These are phyloP conservation scores for Fabrea salina DNA, from an alignment of 169 alveolate species.

Conservation along the genomic window DNA sequence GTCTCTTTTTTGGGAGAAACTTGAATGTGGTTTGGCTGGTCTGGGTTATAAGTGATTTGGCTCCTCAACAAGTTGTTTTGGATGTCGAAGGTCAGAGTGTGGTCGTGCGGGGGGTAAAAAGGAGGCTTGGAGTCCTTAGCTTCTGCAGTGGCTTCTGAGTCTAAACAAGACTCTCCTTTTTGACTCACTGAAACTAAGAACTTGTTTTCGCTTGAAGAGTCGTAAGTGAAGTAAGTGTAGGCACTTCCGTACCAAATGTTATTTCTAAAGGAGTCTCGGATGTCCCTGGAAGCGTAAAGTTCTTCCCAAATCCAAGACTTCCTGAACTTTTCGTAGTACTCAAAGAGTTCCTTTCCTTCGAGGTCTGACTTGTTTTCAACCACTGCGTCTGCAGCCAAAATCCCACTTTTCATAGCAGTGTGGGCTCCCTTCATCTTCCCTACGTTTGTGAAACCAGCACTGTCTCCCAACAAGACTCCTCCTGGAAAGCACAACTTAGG, in stretches of 20 bases:
- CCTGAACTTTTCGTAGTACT: neutral
- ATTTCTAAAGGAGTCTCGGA: neutral
- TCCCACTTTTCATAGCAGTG: constrained; percentile 85
- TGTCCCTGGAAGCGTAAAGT: neutral
- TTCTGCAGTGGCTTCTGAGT: neutral
- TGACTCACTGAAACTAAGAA: neutral
- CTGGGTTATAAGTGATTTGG: neutral
- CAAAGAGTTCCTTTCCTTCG: neutral
- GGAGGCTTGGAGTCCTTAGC: neutral
- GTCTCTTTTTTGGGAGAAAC: neutral
- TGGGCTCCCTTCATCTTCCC: constrained; percentile 85
- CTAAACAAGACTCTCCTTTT: neutral
- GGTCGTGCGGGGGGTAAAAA: neutral
- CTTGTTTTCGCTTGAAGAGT: neutral
- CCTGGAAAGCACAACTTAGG: constrained; percentile 88
- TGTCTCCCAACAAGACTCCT: constrained; percentile 84
- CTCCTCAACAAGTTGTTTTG: neutral
- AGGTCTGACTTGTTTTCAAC: constrained; percentile 52
- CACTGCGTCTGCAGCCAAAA: constrained; percentile 83
- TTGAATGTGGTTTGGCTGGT: constrained; percentile 1
- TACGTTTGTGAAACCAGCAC: constrained; percentile 85
- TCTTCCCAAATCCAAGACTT: constrained; percentile 26
- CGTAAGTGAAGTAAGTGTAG: neutral
- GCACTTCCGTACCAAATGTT: neutral
- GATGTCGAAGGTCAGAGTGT: neutral